Percentiles rank a stretch among this genome's conserved stretches.
These are phyloP conservation scores for Colletotrichum tabaci DNA, from an alignment of 2,329 filamentous ascomycete species.

Conservation along the genomic window DNA sequence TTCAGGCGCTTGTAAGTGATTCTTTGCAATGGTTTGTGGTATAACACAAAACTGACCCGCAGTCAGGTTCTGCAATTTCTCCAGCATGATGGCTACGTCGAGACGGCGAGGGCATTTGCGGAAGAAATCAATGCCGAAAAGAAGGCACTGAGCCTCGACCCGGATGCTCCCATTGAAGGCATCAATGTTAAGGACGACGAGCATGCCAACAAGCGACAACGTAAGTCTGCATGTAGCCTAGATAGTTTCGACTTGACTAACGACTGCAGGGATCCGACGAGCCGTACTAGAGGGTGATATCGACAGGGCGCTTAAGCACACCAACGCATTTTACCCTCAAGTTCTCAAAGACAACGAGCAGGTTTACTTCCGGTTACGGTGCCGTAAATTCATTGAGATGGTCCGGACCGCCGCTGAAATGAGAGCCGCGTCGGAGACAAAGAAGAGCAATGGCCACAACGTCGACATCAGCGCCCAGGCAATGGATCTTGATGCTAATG, in stretches of 20 bases:
- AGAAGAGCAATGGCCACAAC: slow-evolving; percentile 61
- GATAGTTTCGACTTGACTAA: background rate
- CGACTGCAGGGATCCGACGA: slow-evolving; percentile 79
- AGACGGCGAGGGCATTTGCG: slow-evolving; percentile 90
- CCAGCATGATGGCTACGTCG: slow-evolving; percentile 94
- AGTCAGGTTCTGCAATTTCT: slow-evolving; percentile 82
- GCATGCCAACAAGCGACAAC: slow-evolving; percentile 88
- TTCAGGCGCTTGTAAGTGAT: slow-evolving; percentile 80
- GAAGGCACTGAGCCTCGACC: slow-evolving; percentile 74
- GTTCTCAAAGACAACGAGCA: slow-evolving; percentile 86
- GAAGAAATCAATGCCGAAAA: slow-evolving; percentile 84
- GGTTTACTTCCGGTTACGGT: slow-evolving; percentile 89
- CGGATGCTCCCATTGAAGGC: slow-evolving; percentile 66
- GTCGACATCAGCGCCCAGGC: slow-evolving; percentile 62
- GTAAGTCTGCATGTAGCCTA: slow-evolving; percentile 65
- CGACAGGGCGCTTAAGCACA: slow-evolving; percentile 88
- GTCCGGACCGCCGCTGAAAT: slow-evolving; percentile 82
- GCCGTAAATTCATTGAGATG: slow-evolving; percentile 96
- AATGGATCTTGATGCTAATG: slow-evolving; percentile 71
- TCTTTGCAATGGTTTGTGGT: background rate
- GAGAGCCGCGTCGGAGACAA: slow-evolving; percentile 62
- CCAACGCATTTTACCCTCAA: slow-evolving; percentile 81
- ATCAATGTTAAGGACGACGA: slow-evolving; percentile 84
- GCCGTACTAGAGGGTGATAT: slow-evolving; percentile 94
- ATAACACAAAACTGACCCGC: background rate